Evolutionary conservation across 2,329 filamentous ascomycete species (phyloP).

Genomic region (Didymella keratinophila): DNA sequence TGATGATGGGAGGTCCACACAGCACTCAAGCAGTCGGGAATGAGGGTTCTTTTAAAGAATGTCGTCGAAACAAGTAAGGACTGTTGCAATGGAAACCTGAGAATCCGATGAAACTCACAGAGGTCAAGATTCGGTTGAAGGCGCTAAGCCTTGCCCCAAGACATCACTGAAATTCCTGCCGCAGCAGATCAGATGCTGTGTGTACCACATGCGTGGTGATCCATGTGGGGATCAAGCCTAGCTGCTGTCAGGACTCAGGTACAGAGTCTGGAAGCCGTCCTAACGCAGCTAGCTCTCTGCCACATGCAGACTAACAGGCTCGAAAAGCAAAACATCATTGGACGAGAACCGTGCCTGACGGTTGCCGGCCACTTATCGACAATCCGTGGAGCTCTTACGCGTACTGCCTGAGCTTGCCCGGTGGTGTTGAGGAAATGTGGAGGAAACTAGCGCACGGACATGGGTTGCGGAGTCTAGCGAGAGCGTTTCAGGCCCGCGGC

Average conservation of each 20-base stretch:
- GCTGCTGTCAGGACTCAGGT: slow-evolving; percentile 21
- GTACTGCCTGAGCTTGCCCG: slow-evolving; percentile 36
- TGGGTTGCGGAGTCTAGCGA: slow-evolving; percentile 27
- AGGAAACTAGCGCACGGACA: slow-evolving; percentile 29
- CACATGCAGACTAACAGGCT: slow-evolving; percentile 19
- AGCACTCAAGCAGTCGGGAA: slow-evolving; percentile 37
- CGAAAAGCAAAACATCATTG: slow-evolving; percentile 30
- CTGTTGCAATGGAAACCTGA: slow-evolving; percentile 20
- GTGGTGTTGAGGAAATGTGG: slow-evolving; percentile 42
- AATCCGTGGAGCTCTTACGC: slow-evolving; percentile 42
- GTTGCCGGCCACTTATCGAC: slow-evolving; percentile 29
- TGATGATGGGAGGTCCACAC: slow-evolving; percentile 38
- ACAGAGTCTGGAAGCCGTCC: slow-evolving; percentile 19
- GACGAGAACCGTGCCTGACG: slow-evolving; percentile 20
- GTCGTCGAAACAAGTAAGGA: slow-evolving; percentile 23
- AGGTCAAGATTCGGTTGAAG: slow-evolving; percentile 19
- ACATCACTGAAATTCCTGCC: slow-evolving; percentile 24
- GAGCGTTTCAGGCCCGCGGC: slow-evolving; percentile 35
- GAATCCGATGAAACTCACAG: slow-evolving; percentile 23
- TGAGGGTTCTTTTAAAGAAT: slow-evolving; percentile 39
- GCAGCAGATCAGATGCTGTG: slow-evolving; percentile 22
- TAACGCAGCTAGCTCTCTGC: slow-evolving; percentile 19
- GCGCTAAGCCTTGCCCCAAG: slow-evolving; percentile 25
- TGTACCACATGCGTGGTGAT: slow-evolving; percentile 25
- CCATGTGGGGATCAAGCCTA: slow-evolving; percentile 22